Percentiles rank a stretch among this genome's conserved stretches.
Evolutionary conservation across 352 stramenopile species (phyloP).

Genomic region (Phytophthora parvispora): DNA sequence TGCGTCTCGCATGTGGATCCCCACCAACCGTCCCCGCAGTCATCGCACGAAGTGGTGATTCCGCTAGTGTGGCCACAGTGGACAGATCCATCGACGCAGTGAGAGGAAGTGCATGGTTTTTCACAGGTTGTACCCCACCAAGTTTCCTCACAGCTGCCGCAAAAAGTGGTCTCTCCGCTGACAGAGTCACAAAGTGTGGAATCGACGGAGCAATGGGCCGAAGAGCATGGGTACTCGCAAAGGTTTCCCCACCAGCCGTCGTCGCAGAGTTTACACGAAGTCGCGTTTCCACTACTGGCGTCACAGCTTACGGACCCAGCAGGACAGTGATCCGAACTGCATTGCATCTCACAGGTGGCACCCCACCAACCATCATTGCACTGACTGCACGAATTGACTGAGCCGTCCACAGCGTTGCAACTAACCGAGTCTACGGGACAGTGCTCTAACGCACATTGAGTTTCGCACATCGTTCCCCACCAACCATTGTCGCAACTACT

Average conservation of each 20-base stretch:
- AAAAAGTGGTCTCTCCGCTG: too few relatives aligned
- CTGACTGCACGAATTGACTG: not conserved
- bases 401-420: not conserved
- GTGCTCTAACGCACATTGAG: not conserved
- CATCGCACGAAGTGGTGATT: too few relatives aligned
- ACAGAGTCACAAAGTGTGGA: too few relatives aligned
- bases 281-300: not conserved
- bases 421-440: not conserved
- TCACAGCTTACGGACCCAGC: not conserved
- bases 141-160: not conserved
- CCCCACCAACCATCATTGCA: not conserved
- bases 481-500: not conserved
- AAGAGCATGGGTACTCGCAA: not conserved
- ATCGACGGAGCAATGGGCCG: not conserved
- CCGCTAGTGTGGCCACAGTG: too few relatives aligned
- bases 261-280: not conserved
- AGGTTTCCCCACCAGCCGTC: not conserved
- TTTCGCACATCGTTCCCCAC: not conserved
- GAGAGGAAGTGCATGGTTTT: not conserved
- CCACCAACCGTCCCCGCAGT: not conserved
- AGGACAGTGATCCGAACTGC: not conserved
- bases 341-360: not conserved
- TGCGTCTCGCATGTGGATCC: not conserved
- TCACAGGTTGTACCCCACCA: not conserved
- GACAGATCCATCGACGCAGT: not conserved